Percentiles rank a stretch among this genome's conserved stretches.
Evolutionary conservation across 352 stramenopile species (phyloP).

Genomic region (Globisporangium iwayamae): DNA sequence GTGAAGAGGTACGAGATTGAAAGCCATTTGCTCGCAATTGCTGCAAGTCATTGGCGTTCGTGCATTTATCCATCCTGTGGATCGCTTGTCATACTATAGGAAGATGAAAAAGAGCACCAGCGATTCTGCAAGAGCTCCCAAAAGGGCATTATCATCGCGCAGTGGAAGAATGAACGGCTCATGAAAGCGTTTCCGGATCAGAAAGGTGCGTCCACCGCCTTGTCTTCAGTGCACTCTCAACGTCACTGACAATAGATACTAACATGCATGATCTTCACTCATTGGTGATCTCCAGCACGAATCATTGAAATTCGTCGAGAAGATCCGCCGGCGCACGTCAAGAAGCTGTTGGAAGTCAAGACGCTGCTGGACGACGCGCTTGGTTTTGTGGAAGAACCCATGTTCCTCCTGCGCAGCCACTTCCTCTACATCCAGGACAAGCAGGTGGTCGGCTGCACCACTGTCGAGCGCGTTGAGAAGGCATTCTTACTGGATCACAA

Average conservation of each 20-base stretch:
- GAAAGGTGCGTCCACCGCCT: constrained; percentile 17
- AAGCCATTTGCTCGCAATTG: neutral
- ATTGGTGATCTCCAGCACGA: constrained; percentile 22
- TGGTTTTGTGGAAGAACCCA: constrained; percentile 45
- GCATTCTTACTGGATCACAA: constrained; percentile 33
- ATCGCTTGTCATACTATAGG: constrained; percentile 18
- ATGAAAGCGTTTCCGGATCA: constrained; percentile 40
- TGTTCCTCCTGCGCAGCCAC: constrained; percentile 51
- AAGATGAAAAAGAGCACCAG: constrained; percentile 69
- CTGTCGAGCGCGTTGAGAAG: constrained; percentile 44
- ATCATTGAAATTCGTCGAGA: constrained; percentile 63
- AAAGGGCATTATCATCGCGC: constrained; percentile 45
- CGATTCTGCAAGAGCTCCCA: constrained; percentile 49
- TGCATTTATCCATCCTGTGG: neutral
- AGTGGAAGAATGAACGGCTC: constrained; percentile 68
- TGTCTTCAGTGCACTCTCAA: too few relatives aligned
- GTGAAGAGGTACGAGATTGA: constrained; percentile 42
- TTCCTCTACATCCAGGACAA: constrained; percentile 63
- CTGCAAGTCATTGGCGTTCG: neutral
- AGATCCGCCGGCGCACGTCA: constrained; percentile 52
- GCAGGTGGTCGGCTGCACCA: constrained; percentile 62
- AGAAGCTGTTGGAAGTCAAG: constrained; percentile 77
- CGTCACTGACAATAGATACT: too few relatives aligned
- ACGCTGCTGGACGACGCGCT: constrained; percentile 65
- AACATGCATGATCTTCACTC: neutral